phyloP scores from a whole-genome alignment of 2,329 filamentous ascomycete species.

The Microdochium nivale region DNA sequence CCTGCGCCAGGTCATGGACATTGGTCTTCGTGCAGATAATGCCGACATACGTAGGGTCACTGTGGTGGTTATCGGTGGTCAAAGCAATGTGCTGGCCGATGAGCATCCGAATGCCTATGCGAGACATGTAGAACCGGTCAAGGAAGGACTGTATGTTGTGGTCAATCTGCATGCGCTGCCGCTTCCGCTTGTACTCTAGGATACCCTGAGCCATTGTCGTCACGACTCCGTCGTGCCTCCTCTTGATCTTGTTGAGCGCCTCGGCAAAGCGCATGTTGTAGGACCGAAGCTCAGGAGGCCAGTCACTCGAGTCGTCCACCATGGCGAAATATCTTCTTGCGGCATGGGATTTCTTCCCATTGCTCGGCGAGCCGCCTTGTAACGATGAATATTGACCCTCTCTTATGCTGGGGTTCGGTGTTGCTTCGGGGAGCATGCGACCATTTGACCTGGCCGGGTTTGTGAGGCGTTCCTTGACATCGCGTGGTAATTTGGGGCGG shows the following conservation, averaged over 20 bases:
- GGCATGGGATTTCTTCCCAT: conserved; percentile 40
- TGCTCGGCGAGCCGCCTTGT: conserved; percentile 35
- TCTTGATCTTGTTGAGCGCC: conserved; percentile 87
- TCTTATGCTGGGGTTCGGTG: conserved; percentile 80
- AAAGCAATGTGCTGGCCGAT: conserved; percentile 97
- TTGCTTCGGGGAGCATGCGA: conserved; percentile 71
- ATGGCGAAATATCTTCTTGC: conserved; percentile 80
- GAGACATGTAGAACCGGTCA: conserved; percentile 99
- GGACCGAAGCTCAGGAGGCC: conserved; percentile 88
- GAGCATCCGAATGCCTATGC: conserved; percentile 97
- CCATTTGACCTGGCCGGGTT: conserved; percentile 49
- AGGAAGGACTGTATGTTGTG: conserved; percentile 95
- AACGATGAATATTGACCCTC: conserved; percentile 70
- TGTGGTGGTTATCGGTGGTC: conserved; percentile 83
- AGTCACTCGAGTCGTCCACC: conserved; percentile 78
- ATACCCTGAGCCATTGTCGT: conserved; percentile 98
- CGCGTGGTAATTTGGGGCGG: conserved; percentile 65
- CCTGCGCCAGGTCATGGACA: conserved; percentile 85
- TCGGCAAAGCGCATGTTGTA: conserved; percentile 90
- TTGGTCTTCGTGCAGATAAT: conserved; percentile 99
- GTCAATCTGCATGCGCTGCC: conserved; percentile 97
- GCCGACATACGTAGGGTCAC: conserved; percentile 89
- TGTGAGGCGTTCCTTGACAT: conserved; percentile 73
- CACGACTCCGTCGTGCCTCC: conserved; percentile 91
- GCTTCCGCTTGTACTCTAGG: conserved; percentile 92